phyloP scores from a whole-genome alignment of 2,329 filamentous ascomycete genomes.

The Chaetomiaceae sp. region DNA sequence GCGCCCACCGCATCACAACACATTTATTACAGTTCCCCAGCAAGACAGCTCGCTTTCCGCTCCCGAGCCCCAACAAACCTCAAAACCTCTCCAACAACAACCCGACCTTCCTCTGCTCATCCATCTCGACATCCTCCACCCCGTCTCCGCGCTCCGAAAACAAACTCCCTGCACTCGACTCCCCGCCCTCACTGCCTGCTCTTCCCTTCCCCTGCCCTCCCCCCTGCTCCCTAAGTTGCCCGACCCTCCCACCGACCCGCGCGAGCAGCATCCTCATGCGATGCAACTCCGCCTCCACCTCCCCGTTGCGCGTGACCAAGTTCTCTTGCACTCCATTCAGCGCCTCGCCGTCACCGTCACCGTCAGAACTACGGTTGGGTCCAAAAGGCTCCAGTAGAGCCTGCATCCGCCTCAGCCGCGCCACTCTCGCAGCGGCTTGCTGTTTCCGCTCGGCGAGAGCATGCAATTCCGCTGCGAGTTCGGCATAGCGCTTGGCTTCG shows the following conservation, averaged over 20 bases:
- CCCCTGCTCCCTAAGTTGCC: conserved; percentile 17
- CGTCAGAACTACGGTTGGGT: not conserved
- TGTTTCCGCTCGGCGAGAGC: conserved; percentile 45
- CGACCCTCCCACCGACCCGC: conserved; percentile 53
- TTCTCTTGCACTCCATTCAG: conserved; percentile 56
- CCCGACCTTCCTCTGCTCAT: conserved; percentile 42
- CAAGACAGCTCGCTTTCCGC: too few relatives aligned
- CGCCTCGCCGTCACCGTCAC: conserved; percentile 13
- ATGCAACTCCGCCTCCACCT: conserved; percentile 62
- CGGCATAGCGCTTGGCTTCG: conserved; percentile 43
- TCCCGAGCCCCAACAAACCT: not conserved
- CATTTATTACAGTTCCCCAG: too few relatives aligned
- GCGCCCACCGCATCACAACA: too few relatives aligned
- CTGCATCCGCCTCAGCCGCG: conserved; percentile 46
- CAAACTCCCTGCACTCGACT: conserved; percentile 9
- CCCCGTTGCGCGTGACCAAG: conserved; percentile 59
- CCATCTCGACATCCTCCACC: conserved; percentile 35
- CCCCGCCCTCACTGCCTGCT: not conserved
- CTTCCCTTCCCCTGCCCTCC: too few relatives aligned
- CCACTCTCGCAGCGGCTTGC: conserved; percentile 35
- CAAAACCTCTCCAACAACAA: conserved; percentile 24
- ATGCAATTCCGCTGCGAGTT: conserved; percentile 46
- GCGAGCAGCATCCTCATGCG: conserved; percentile 61
- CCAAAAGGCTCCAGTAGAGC: conserved; percentile 48
- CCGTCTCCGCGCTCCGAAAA: conserved; percentile 22